Evolutionary conservation across 2,329 filamentous ascomycete genomes (phyloP).

Genomic region (Ophiostoma sp.): DNA sequence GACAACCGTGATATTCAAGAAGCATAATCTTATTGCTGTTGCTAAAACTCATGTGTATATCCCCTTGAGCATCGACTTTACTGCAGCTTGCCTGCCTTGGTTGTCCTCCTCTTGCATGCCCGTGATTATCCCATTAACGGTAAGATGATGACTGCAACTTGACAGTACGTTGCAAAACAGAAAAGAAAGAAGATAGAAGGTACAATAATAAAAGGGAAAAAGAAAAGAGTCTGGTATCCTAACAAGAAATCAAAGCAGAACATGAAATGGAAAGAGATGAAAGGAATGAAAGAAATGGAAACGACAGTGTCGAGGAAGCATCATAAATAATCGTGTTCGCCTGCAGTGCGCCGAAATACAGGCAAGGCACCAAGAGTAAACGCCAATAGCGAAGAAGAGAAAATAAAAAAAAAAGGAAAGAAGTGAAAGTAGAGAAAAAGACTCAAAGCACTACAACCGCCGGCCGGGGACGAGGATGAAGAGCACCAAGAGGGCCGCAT

Average conservation of each 20-base stretch:
- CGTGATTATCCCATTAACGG: background rate
- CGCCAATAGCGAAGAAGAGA: background rate
- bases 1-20: background rate
- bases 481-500: constrained; percentile 75
- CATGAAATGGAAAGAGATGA: constrained; percentile 13
- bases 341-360: background rate
- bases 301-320: background rate
- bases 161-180: background rate
- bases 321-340: constrained; percentile 1
- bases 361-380: background rate
- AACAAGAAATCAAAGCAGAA: constrained; percentile 20
- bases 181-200: background rate
- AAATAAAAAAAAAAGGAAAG: too few species aligned
- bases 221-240: constrained; percentile 25
- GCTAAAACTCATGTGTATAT: background rate
- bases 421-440: constrained; percentile 12
- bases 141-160: background rate
- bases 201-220: background rate
- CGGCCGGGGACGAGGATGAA: constrained; percentile 96
- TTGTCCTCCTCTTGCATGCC: constrained; percentile 6
- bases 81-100: background rate
- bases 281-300: constrained; percentile 14
- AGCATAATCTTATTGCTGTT: background rate
- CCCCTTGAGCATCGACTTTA: constrained; percentile 34
- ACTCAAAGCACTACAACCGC: constrained; percentile 50